These are phyloP conservation scores for Stramenopiles sp. DNA, from an alignment of 352 stramenopile species.

Conservation along the genomic window DNA sequence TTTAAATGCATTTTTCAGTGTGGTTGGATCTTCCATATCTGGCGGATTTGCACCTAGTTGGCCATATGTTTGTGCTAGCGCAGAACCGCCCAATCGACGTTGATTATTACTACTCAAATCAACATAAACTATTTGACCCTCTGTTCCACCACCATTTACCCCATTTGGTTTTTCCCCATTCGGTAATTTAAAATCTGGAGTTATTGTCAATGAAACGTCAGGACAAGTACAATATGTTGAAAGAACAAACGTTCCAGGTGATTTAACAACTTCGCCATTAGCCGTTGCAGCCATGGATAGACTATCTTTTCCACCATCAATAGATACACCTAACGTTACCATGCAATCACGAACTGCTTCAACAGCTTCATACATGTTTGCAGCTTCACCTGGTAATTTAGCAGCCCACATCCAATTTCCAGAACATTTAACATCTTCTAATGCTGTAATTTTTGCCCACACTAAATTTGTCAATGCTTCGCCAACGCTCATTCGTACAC, in stretches of 20 bases:
- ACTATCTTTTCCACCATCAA: constrained; percentile 97
- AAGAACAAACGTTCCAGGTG: constrained; percentile 85
- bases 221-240: constrained; percentile 89
- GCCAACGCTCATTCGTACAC: constrained; percentile 71
- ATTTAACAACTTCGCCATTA: constrained; percentile 83
- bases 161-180: constrained; percentile 11
- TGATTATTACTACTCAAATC: constrained; percentile 70
- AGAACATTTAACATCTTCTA: constrained; percentile 91
- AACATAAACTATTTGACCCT: constrained; percentile 67
- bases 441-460: constrained; percentile 71
- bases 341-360: constrained; percentile 81
- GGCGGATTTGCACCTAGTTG: constrained; percentile 51
- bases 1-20: constrained; percentile 78
- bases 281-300: constrained; percentile 92
- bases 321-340: constrained; percentile 76
- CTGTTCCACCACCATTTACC: constrained; percentile 32
- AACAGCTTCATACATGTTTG: constrained; percentile 95
- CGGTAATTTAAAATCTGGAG: constrained; percentile 79
- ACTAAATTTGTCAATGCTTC: constrained; percentile 97
- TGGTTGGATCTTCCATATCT: constrained; percentile 71
- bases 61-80: constrained; percentile 77
- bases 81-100: constrained; percentile 71
- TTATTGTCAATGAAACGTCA: constrained; percentile 88
- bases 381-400: constrained; percentile 91
- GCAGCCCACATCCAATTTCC: constrained; percentile 99